A percentile compares a stretch with the other conserved stretches of the same genome.
Evolutionary conservation across 805 yeast species (phyloP).

Genomic region (Lipomyces yamadae): DNA sequence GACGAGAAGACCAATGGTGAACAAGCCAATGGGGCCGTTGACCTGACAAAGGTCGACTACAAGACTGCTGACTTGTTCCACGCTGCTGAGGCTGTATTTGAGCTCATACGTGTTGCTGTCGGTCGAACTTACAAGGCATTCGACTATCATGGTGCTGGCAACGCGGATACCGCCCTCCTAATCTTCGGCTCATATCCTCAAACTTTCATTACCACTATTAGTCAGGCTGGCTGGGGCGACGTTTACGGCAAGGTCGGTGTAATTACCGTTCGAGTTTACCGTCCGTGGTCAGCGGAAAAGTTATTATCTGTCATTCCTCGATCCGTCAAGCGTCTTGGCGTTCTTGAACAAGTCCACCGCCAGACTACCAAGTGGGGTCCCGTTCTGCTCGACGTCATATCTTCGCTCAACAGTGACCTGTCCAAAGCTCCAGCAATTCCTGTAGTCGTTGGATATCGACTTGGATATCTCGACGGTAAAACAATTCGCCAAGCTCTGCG

Average conservation of each 20-base stretch:
- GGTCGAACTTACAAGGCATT: conserved; percentile 49
- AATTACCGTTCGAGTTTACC: conserved; percentile 64
- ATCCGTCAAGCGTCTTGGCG: conserved; percentile 59
- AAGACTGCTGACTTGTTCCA: conserved; percentile 16
- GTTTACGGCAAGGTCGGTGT: conserved; percentile 52
- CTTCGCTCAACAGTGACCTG: conserved; percentile 49
- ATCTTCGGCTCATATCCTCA: conserved; percentile 64
- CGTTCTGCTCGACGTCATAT: conserved; percentile 74
- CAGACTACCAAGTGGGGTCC: conserved; percentile 62
- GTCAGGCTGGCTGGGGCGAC: conserved; percentile 41
- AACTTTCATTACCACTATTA: conserved; percentile 51
- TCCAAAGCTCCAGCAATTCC: conserved; percentile 36
- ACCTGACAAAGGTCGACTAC: conserved; percentile 11
- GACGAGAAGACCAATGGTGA: conserved; percentile 30
- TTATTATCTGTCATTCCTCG: conserved; percentile 59
- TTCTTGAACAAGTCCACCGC: conserved; percentile 66
- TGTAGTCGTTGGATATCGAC: conserved; percentile 61
- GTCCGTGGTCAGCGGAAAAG: conserved; percentile 69
- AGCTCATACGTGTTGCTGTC: conserved; percentile 46
- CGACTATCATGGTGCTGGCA: conserved; percentile 50
- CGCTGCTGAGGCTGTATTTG: conserved; percentile 39
- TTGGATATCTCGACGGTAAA: conserved; percentile 50
- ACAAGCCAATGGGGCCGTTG: conserved; percentile 26
- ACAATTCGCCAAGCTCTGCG: conserved; percentile 53
- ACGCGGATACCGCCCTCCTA: conserved; percentile 59